Conservation (phyloP, 805 yeast species). For the Millerago galiae region DNA sequence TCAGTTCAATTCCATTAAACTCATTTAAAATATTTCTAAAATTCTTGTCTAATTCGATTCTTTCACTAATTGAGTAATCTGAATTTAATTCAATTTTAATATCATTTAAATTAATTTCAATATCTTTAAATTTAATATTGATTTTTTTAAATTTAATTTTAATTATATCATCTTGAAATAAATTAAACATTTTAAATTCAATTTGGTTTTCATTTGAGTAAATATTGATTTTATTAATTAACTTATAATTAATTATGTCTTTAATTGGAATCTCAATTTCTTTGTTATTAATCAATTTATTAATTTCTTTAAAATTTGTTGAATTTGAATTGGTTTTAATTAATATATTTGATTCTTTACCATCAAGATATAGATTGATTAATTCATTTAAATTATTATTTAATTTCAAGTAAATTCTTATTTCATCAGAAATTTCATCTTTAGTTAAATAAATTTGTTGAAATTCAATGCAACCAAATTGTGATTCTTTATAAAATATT, state of each 20-base stretch:
- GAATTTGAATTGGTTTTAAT: not conserved
- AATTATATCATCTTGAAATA: not conserved
- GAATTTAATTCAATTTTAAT: not conserved
- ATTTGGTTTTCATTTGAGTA: not conserved
- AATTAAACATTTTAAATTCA: not conserved
- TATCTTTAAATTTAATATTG: not conserved
- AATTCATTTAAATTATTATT: slow-evolving; percentile 3
- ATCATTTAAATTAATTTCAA: not conserved
- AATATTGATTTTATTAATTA: not conserved
- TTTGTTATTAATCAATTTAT: not conserved
- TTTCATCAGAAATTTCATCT: slow-evolving; percentile 6
- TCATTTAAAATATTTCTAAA: not conserved
- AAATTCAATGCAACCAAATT: slow-evolving; percentile 28
- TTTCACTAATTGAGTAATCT: not conserved
- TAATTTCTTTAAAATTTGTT: not conserved
- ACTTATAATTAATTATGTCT: not conserved
- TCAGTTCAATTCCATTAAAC: not conserved
- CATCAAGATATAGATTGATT: not conserved
- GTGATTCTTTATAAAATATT: slow-evolving; percentile 28
- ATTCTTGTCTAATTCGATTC: not conserved
- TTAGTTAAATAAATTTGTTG: slow-evolving; percentile 20
- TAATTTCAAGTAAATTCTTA: not conserved
- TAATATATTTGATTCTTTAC: not conserved
- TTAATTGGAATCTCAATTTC: not conserved
- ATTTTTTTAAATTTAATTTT: not conserved